These are phyloP conservation scores for Cinchona pubescens DNA, from an alignment of 257 asterid genomes.

Conservation along the genomic window DNA sequence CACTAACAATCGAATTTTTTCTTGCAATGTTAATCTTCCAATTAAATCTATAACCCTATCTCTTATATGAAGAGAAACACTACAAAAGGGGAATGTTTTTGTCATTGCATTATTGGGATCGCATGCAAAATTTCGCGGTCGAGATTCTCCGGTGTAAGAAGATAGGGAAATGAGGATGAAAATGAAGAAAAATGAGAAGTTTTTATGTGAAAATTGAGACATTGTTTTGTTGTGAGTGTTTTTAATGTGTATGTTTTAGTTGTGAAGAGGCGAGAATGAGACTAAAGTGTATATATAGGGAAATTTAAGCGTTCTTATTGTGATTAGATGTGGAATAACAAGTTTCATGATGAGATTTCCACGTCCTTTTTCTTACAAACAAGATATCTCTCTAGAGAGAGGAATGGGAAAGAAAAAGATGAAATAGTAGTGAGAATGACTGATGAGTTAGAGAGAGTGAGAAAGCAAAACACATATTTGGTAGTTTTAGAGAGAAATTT, in stretches of 20 bases:
- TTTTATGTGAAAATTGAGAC: background rate
- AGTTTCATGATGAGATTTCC: constrained; percentile 27
- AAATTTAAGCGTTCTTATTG: constrained; percentile 7
- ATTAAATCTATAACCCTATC: constrained; percentile 67
- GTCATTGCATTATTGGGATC: constrained; percentile 53
- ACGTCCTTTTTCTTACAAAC: constrained; percentile 19
- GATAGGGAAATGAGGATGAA: constrained; percentile 22
- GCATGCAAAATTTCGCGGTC: constrained; percentile 71
- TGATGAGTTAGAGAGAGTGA: constrained; percentile 11
- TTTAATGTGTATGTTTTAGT: constrained; percentile 1
- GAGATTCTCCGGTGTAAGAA: constrained; percentile 32
- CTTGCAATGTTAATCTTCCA: constrained; percentile 61
- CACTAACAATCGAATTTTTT: constrained; percentile 59
- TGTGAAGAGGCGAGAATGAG: constrained; percentile 18
- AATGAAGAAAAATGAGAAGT: constrained; percentile 12
- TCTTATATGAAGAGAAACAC: constrained; percentile 39
- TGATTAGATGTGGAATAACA: constrained; percentile 1
- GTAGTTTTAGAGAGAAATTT: background rate
- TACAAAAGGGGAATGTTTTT: constrained; percentile 48
- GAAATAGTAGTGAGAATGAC: background rate
- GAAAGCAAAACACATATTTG: constrained; percentile 26
- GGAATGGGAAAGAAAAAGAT: background rate
- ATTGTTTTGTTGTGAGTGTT: background rate
- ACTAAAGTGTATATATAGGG: constrained; percentile 30
- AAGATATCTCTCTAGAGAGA: background rate